Evolutionary conservation across 2,329 filamentous ascomycete species (phyloP).

Genomic region (Cladosporium colombiae): DNA sequence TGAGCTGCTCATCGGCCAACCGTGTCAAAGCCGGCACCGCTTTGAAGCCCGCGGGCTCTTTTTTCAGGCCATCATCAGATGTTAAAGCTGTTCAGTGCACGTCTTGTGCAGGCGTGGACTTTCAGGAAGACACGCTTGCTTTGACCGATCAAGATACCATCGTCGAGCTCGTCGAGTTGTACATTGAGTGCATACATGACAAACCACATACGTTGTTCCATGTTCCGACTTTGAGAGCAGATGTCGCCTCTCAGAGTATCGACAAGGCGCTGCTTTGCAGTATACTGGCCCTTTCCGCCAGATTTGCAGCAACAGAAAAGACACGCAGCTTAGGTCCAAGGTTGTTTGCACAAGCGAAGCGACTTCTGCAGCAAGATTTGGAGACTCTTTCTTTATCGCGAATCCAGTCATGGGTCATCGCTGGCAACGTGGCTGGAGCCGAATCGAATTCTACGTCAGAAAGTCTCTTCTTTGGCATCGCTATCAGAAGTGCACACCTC

Average conservation of each 20-base stretch:
- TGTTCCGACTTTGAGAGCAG: conserved; percentile 26
- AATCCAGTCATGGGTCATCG: conserved; percentile 44
- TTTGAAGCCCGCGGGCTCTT: background rate
- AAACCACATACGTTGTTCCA: conserved; percentile 41
- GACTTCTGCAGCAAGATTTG: conserved; percentile 33
- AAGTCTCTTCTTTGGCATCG: conserved; percentile 40
- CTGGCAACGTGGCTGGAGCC: conserved; percentile 39
- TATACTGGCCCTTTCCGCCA: conserved; percentile 1
- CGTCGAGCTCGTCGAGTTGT: conserved; percentile 29
- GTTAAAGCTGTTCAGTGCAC: background rate
- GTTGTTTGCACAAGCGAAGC: conserved; percentile 22
- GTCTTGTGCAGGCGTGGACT: background rate
- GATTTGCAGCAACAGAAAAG: conserved; percentile 26
- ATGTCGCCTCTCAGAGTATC: background rate
- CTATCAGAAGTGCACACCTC: conserved; percentile 22
- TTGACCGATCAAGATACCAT: background rate
- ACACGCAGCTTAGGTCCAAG: conserved; percentile 25
- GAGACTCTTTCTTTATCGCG: conserved; percentile 42
- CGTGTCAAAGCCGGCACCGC: background rate
- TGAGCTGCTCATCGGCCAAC: background rate
- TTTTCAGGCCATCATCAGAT: background rate
- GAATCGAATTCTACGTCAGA: conserved; percentile 42
- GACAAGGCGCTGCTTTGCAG: conserved; percentile 1
- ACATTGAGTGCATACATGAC: conserved; percentile 39
- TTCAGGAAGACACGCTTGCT: background rate